phyloP scores from a whole-genome alignment of 2,329 filamentous ascomycete genomes.

The Aspergillus spinulosporus region DNA sequence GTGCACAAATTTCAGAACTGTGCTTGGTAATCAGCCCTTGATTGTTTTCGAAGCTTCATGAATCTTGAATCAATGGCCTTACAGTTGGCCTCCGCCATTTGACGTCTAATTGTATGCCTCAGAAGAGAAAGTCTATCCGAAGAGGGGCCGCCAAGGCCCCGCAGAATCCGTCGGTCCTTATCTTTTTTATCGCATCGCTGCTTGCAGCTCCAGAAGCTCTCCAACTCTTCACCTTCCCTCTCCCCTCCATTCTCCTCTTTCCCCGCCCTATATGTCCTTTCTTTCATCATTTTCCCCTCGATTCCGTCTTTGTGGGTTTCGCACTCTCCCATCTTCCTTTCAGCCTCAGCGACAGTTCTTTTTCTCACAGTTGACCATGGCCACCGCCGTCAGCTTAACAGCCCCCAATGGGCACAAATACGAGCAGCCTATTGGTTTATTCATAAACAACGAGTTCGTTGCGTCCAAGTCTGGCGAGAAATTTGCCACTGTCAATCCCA shows the following conservation, averaged over 20 bases:
- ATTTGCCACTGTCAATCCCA: conserved; percentile 68
- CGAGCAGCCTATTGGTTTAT: conserved; percentile 72
- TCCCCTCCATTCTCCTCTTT: conserved; percentile 12
- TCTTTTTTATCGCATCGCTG: background rate
- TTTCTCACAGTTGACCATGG: conserved; percentile 34
- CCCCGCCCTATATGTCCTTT: conserved; percentile 9
- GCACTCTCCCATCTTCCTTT: conserved; percentile 12
- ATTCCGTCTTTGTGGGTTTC: conserved; percentile 14
- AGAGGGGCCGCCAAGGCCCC: conserved; percentile 16
- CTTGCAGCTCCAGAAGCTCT: background rate
- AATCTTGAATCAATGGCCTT: too few species aligned
- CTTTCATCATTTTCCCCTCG: conserved; percentile 10
- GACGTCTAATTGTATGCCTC: conserved; percentile 9
- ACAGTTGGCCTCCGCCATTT: too few species aligned
- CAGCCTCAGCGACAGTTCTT: conserved; percentile 24
- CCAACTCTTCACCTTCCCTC: conserved; percentile 8
- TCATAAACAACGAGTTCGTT: conserved; percentile 81
- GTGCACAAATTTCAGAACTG: background rate
- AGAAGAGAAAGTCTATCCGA: conserved; percentile 39
- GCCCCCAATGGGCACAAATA: conserved; percentile 76
- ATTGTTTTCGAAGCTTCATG: too few species aligned
- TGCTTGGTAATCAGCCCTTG: background rate
- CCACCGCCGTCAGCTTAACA: conserved; percentile 58
- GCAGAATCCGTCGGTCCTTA: conserved; percentile 5
- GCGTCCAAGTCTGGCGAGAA: conserved; percentile 64